A percentile compares a stretch with the other conserved stretches of the same genome.
phyloP scores from a whole-genome alignment of 2,329 filamentous ascomycete species.

The Xylaria sp. region DNA sequence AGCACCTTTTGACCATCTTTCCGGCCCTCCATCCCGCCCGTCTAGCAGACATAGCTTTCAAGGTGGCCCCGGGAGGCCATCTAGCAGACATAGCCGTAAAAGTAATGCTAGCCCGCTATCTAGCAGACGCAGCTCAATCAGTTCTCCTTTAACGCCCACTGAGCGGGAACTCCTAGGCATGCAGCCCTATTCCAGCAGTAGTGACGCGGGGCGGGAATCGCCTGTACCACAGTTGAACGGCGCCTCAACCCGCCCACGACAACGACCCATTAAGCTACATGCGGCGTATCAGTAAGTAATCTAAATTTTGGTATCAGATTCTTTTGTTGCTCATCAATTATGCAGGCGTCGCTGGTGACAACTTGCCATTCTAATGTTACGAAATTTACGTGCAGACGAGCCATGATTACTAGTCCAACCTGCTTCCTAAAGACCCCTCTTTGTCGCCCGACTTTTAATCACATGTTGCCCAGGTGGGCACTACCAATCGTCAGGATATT shows the following conservation, averaged over 20 bases:
- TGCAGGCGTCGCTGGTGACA: constrained; percentile 37
- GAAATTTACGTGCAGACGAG: neutral
- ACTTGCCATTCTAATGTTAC: neutral
- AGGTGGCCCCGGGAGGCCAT: constrained; percentile 18
- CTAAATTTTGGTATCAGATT: neutral
- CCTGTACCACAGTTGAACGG: constrained; percentile 30
- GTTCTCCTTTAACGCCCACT: constrained; percentile 40
- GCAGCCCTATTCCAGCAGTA: constrained; percentile 29
- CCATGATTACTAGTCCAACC: no score
- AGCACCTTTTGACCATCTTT: neutral
- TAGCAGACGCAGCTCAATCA: constrained; percentile 26
- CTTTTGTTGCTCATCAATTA: constrained; percentile 20
- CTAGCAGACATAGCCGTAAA: constrained; percentile 21
- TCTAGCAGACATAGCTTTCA: constrained; percentile 11
- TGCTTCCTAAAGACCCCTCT: no score
- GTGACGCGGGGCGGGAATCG: constrained; percentile 33
- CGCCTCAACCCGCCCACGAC: constrained; percentile 28
- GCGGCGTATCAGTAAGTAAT: constrained; percentile 39
- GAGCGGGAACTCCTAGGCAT: constrained; percentile 42
- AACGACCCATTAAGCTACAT: constrained; percentile 32
- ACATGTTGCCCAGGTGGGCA: neutral
- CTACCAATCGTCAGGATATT: neutral
- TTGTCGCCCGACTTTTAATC: neutral
- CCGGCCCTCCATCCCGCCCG: constrained; percentile 5
- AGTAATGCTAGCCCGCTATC: constrained; percentile 15